A percentile compares a stretch with the other conserved stretches of the same genome.
Conservation (phyloP, 805 yeast species). For the Candida railenensis region DNA sequence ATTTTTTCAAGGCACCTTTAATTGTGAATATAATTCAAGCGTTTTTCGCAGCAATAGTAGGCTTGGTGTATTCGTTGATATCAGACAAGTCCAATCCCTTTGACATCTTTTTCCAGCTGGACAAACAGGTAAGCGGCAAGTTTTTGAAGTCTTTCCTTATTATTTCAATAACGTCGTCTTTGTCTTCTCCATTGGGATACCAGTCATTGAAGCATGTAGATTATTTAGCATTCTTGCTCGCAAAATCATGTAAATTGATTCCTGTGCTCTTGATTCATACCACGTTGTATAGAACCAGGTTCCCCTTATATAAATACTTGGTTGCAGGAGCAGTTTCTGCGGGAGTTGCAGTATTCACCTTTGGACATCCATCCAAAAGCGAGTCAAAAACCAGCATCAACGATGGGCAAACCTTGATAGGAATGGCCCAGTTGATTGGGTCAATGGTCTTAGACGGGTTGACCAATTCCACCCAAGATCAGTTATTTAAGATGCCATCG, state of each 20-base stretch:
- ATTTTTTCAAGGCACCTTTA: constrained; percentile 70
- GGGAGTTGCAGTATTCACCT: constrained; percentile 82
- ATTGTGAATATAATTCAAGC: constrained; percentile 78
- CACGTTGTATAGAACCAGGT: constrained; percentile 63
- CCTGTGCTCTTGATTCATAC: constrained; percentile 92
- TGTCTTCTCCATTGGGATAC: constrained; percentile 82
- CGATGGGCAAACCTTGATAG: constrained; percentile 49
- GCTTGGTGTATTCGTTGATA: constrained; percentile 52
- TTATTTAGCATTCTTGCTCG: constrained; percentile 78
- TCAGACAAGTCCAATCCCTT: constrained; percentile 29
- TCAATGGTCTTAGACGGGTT: constrained; percentile 86
- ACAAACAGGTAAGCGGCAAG: constrained; percentile 8
- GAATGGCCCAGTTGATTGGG: constrained; percentile 54
- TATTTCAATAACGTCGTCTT: constrained; percentile 71
- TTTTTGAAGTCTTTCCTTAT: constrained; percentile 40
- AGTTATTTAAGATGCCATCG: constrained; percentile 54
- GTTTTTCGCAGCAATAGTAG: constrained; percentile 66
- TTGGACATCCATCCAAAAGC: constrained; percentile 40
- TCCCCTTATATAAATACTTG: constrained; percentile 71
- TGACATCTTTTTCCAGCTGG: constrained; percentile 31
- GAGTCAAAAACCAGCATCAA: constrained; percentile 22
- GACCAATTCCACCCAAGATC: constrained; percentile 92
- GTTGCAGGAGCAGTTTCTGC: constrained; percentile 77
- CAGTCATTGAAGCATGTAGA: constrained; percentile 79
- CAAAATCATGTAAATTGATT: constrained; percentile 89